Base-by-base conservation (phyloP, 805 yeast species). In the Debaryomyces hansenii region DNA sequence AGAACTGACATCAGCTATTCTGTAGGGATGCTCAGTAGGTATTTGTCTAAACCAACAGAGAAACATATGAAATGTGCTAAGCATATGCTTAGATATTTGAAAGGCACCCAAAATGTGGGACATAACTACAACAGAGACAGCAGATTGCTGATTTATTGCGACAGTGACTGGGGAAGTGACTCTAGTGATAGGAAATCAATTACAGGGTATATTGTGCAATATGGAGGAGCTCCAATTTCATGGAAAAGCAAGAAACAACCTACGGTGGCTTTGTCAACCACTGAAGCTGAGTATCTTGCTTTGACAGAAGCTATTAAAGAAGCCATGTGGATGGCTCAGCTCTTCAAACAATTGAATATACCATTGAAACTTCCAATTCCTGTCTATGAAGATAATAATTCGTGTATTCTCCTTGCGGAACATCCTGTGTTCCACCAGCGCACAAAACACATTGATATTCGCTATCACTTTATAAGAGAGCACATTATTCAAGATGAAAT, bases 241-340 rank as follows among this genome's bases (percentile, higher is more conserved):
- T 56, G 55, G 58, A 49, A 46, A 34, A 37, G 48, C 11, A 51
- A 44, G 49, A 53, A 48, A 40, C 57, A 51, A 40, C 34, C 39
- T 2, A 42, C 46, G n/a, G 45, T 50, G 20, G 56, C 57, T 3
- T 24, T 45, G 4, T 46, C 52, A 0, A 36, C 53, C 6, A 50
- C 58, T 11, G 53, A 50, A 44, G 52, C 55, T 21, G 53, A 56
- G 36, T 49, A 50, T 27, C 41, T 51, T 36, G 24, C 24, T 5
- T 7, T 21, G 24, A 27, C 8, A 31, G 33, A 31, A 31, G n/a
- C 15, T 31, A n/a, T n/a, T n/a, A n/a, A n/a, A n/a, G n/a, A n/a
- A n/a, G n/a, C n/a, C n/a, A n/a, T n/a, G n/a, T n/a, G 33, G 33
- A 31, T 31, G 33, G 15, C 15, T 5, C 33, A 10, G 9, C 15